phyloP scores from a whole-genome alignment of 306 rosid species.

The Casuarina equisetifolia region DNA sequence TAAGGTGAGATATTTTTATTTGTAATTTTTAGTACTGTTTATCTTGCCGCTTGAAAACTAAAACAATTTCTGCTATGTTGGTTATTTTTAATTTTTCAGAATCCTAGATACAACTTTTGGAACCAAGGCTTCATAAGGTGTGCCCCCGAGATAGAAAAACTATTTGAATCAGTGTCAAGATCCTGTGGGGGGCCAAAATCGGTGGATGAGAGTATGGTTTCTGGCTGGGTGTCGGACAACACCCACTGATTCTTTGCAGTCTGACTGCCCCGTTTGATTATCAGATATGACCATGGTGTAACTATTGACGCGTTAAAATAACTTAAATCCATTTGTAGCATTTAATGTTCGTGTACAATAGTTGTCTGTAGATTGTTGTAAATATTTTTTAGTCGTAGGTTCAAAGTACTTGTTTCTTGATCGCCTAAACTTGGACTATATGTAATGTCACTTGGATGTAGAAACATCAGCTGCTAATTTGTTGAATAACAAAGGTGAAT shows the following conservation, averaged over 20 bases:
- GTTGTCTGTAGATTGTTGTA: neutral
- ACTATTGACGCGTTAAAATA: neutral
- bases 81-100: conserved; percentile 44
- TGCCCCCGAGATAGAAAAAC: conserved; percentile 94
- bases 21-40: too few species aligned
- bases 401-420: neutral
- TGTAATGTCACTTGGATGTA: too few species aligned
- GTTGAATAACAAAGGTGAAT: too few species aligned
- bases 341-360: neutral
- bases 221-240: conserved; percentile 76
- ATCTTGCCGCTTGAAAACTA: neutral
- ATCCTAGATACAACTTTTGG: conserved; percentile 93
- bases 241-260: conserved; percentile 36
- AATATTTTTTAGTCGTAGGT: neutral
- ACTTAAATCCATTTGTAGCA: neutral
- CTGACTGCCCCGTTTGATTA: neutral
- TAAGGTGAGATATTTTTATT: conserved; percentile 50
- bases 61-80: neutral
- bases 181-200: conserved; percentile 96
- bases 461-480: too few species aligned
- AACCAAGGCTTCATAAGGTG: conserved; percentile 88
- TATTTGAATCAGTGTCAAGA: conserved; percentile 95
- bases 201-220: conserved; percentile 85
- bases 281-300: conserved; percentile 7
- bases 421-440: neutral